These are phyloP conservation scores for Penicillium corylophilum DNA, from an alignment of 2,329 filamentous ascomycete species.

Conservation along the genomic window DNA sequence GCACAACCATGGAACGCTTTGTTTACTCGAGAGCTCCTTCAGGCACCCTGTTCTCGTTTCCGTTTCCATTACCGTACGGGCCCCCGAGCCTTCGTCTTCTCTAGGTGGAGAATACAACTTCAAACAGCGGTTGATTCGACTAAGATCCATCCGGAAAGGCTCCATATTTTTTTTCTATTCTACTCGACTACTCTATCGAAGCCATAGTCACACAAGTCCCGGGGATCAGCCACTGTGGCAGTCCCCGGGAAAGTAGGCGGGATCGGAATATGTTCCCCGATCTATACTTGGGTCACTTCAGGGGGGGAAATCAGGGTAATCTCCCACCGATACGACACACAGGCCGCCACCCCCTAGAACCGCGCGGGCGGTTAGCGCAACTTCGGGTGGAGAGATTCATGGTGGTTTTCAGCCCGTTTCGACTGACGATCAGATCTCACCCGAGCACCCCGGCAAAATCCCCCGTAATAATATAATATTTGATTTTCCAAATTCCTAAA, in stretches of 20 bases:
- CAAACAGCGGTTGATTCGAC: slow-evolving; percentile 15
- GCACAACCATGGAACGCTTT: slow-evolving; percentile 12
- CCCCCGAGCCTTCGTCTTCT: not conserved
- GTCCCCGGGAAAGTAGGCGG: not conserved
- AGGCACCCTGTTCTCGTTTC: too few species aligned
- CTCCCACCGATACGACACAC: not conserved
- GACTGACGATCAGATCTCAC: slow-evolving; percentile 4
- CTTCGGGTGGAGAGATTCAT: slow-evolving; percentile 8
- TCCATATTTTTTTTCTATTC: not conserved
- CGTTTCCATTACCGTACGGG: not conserved
- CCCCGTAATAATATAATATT: not conserved
- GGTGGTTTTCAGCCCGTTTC: slow-evolving; percentile 10
- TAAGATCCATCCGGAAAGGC: slow-evolving; percentile 6
- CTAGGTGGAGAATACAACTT: slow-evolving; percentile 6
- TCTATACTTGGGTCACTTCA: not conserved
- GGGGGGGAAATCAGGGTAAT: not conserved
- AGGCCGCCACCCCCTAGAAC: slow-evolving; percentile 37
- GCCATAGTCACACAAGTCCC: not conserved
- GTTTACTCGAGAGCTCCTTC: not conserved
- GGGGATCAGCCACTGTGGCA: not conserved
- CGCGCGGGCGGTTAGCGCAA: slow-evolving; percentile 26
- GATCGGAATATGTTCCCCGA: not conserved
- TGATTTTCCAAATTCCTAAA: too few species aligned
- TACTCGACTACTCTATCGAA: not conserved
- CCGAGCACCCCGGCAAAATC: not conserved